Conservation (phyloP, 2,329 filamentous ascomycete species). For the Domatiomyces catenatus region DNA sequence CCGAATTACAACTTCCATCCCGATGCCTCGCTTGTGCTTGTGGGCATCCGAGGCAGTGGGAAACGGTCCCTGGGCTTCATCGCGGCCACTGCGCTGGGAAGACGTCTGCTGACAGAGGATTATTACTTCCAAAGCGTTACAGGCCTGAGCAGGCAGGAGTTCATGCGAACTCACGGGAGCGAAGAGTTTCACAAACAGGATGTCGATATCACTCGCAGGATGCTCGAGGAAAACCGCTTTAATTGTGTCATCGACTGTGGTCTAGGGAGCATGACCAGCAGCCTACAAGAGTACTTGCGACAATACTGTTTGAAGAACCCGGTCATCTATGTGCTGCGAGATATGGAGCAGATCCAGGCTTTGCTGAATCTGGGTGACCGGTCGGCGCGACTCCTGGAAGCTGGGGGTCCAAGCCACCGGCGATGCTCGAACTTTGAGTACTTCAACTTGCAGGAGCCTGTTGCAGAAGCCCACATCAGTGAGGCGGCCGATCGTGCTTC, state of each 20-base stretch:
- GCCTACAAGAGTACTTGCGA: slow-evolving; percentile 27
- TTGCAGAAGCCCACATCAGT: slow-evolving; percentile 23
- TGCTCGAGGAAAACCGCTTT: slow-evolving; percentile 29
- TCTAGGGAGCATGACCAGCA: slow-evolving; percentile 28
- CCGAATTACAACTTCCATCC: slow-evolving; percentile 17
- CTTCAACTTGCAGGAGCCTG: slow-evolving; percentile 35
- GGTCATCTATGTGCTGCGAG: slow-evolving; percentile 27
- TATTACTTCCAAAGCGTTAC: slow-evolving; percentile 30
- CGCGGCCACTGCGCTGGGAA: slow-evolving; percentile 28
- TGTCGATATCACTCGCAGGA: slow-evolving; percentile 27
- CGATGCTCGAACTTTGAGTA: slow-evolving; percentile 34
- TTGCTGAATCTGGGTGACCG: slow-evolving; percentile 31
- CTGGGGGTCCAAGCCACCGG: slow-evolving; percentile 31
- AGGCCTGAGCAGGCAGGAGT: slow-evolving; percentile 28
- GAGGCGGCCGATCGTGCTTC: slow-evolving; percentile 26
- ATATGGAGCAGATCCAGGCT: slow-evolving; percentile 26
- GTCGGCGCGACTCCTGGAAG: slow-evolving; percentile 28
- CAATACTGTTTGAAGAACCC: slow-evolving; percentile 25
- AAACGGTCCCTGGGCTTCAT: slow-evolving; percentile 30
- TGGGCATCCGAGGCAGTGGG: slow-evolving; percentile 30
- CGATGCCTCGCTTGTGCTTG: slow-evolving; percentile 27
- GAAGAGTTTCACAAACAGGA: slow-evolving; percentile 29
- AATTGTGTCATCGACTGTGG: slow-evolving; percentile 31
- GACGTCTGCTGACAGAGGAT: slow-evolving; percentile 30
- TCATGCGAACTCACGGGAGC: slow-evolving; percentile 25